Evolutionary conservation across 2,329 filamentous ascomycete species (phyloP).

Genomic region (Emergomyces pasteurianus): DNA sequence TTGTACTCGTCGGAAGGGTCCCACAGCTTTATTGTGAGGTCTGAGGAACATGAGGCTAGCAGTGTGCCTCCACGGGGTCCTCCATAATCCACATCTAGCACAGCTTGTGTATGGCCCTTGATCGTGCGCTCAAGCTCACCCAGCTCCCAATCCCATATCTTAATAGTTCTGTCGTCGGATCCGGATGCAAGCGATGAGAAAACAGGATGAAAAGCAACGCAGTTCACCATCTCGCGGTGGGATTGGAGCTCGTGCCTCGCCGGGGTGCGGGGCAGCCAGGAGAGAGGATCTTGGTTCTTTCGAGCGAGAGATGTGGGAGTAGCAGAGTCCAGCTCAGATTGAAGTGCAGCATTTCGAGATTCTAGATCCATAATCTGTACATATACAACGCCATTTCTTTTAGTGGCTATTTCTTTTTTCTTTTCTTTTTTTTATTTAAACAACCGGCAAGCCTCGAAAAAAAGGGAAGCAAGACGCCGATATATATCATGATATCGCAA

Average conservation of each 20-base stretch:
- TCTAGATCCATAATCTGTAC: constrained; percentile 85
- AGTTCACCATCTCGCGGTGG: constrained; percentile 69
- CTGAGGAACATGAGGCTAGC: constrained; percentile 72
- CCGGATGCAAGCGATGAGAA: constrained; percentile 85
- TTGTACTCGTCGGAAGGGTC: constrained; percentile 88
- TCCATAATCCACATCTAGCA: constrained; percentile 81
- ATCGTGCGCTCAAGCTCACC: constrained; percentile 83
- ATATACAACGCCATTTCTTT: constrained; percentile 1
- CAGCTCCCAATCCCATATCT: constrained; percentile 94
- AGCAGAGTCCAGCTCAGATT: constrained; percentile 72
- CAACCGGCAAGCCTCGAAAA: background rate
- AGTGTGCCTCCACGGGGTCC: constrained; percentile 69
- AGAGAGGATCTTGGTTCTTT: constrained; percentile 69
- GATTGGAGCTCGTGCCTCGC: constrained; percentile 73
- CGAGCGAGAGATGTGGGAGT: constrained; percentile 67
- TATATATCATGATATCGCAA: background rate
- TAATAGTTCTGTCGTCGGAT: constrained; percentile 86
- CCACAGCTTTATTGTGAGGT: constrained; percentile 91
- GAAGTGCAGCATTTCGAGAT: constrained; percentile 57
- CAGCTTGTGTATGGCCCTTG: constrained; percentile 82
- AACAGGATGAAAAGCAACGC: constrained; percentile 82
- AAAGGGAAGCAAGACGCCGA: background rate
- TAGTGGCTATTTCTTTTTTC: background rate
- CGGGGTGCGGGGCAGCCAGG: constrained; percentile 77
- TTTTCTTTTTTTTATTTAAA: no score